Conservation (phyloP, 2,329 filamentous ascomycete genomes). For the Seiridium cupressi region DNA sequence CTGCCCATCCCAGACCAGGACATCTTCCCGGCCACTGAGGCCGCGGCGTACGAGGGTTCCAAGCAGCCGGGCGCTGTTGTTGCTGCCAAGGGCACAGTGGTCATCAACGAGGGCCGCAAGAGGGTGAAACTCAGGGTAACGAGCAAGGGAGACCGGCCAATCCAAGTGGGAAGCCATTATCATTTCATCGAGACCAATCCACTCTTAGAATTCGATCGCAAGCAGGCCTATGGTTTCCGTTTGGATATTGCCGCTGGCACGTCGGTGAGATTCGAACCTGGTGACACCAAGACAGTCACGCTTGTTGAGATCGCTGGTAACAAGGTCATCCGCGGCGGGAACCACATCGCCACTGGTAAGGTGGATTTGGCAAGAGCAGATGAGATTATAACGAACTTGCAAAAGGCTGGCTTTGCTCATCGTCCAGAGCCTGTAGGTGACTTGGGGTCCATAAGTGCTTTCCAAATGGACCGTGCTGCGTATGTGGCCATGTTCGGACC, state of each 20-base stretch:
- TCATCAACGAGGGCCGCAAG: conserved; percentile 71
- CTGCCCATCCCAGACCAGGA: conserved; percentile 71
- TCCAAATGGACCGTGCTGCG: conserved; percentile 71
- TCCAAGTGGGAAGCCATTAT: conserved; percentile 93
- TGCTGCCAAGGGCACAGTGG: conserved; percentile 64
- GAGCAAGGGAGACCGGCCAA: conserved; percentile 83
- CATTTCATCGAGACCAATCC: conserved; percentile 97
- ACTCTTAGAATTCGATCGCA: conserved; percentile 82
- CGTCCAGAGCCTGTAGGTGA: conserved; percentile 60
- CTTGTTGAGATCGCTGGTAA: conserved; percentile 85
- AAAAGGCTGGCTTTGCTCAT: conserved; percentile 76
- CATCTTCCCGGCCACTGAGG: conserved; percentile 64
- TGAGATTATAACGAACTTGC: conserved; percentile 66
- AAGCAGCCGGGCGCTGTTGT: conserved; percentile 78
- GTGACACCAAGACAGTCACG: conserved; percentile 85
- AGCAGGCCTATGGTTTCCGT: conserved; percentile 77
- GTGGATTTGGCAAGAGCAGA: conserved; percentile 64
- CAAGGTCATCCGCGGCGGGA: conserved; percentile 80
- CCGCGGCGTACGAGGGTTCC: conserved; percentile 63
- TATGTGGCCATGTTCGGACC: conserved; percentile 92
- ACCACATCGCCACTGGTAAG: conserved; percentile 70
- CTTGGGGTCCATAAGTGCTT: conserved; percentile 55
- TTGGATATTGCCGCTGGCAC: conserved; percentile 91
- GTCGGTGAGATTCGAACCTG: conserved; percentile 90
- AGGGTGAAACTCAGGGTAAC: conserved; percentile 75